Base-by-base conservation (phyloP, 1,139 yeast species). In the Sugiyamaella pinicola region DNA sequence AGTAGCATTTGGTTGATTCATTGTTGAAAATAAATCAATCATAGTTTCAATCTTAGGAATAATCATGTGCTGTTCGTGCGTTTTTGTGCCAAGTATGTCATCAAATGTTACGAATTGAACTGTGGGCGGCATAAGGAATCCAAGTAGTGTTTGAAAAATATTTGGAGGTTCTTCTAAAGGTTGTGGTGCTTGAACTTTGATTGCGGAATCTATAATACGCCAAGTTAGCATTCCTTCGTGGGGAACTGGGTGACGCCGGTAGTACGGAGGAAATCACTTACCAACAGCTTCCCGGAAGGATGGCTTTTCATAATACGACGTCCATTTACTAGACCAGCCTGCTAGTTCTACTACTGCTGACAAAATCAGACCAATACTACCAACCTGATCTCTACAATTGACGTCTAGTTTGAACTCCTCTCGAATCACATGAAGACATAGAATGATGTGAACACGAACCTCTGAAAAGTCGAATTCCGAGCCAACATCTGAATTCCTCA, bases 281-380 rank as follows among this genome's bases (percentile, higher is more conserved):
- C 37, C 46, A 18, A 26, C 12, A 29, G n/a, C 22, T 7, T 13
- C 34, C 13, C 15, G 15, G 22, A 33, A n/a, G 2, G 47, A 42
- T 29, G 33, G 29, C 29, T 41, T 33, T 17, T 59, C 73, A 63
- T 88, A 87, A 63, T 83, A 84, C 1, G 68, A 65, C 15, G 70
- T 66, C 96, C 97, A 90, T 0, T 65, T 56, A 0, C 74, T 79
- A 2, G 84, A 80, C 96, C 96, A 89, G 1, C 86, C 84, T 80
- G 85, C 81, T 83, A 89, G 81, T 9, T 71, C 58, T 0, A 85
- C 78, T 5, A 87, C 61, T 58, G 84, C 87, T 0, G 84, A 74
- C n/a, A 91, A 68, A 9, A 90, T 64, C 1, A 71, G 43, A 0
- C 85, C 83, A 13, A 90, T 62, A 37, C 69, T 68, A 3, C 69